Percentiles rank a stretch among this genome's conserved stretches.
These are phyloP conservation scores for Neofusicoccum sp. DNA, from an alignment of 2,329 filamentous ascomycete genomes.

Conservation along the genomic window DNA sequence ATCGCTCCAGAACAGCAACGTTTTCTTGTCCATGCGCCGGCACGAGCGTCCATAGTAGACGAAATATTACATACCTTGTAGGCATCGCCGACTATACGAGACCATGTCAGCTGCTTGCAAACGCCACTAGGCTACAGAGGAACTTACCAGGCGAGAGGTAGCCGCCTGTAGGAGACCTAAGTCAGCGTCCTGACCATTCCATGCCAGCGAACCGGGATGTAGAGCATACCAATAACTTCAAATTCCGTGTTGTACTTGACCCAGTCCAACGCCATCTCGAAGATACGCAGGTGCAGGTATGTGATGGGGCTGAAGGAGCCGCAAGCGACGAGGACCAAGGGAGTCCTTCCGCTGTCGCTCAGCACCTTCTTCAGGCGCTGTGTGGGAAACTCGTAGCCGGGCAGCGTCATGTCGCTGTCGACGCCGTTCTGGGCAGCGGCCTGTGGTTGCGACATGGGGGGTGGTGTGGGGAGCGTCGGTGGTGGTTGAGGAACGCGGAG, in stretches of 20 bases:
- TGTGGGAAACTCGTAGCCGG: constrained; percentile 63
- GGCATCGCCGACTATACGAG: constrained; percentile 18
- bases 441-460: constrained; percentile 13
- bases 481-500: background rate
- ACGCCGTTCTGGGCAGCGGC: constrained; percentile 29
- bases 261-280: constrained; percentile 83
- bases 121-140: background rate
- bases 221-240: constrained; percentile 83
- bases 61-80: constrained; percentile 19
- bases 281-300: constrained; percentile 81
- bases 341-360: constrained; percentile 55
- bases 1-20: background rate
- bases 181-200: background rate
- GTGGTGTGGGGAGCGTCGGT: background rate
- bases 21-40: background rate
- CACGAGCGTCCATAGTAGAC: background rate
- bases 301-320: constrained; percentile 74
- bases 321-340: constrained; percentile 70
- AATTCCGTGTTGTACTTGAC: constrained; percentile 70
- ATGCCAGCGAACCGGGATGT: background rate
- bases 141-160: constrained; percentile 20
- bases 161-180: constrained; percentile 1
- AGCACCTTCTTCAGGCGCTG: constrained; percentile 61
- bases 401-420: constrained; percentile 37
- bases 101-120: constrained; percentile 1